These are phyloP conservation scores for Verticillium albo-atrum DNA, from an alignment of 2,329 filamentous ascomycete species.

Conservation along the genomic window DNA sequence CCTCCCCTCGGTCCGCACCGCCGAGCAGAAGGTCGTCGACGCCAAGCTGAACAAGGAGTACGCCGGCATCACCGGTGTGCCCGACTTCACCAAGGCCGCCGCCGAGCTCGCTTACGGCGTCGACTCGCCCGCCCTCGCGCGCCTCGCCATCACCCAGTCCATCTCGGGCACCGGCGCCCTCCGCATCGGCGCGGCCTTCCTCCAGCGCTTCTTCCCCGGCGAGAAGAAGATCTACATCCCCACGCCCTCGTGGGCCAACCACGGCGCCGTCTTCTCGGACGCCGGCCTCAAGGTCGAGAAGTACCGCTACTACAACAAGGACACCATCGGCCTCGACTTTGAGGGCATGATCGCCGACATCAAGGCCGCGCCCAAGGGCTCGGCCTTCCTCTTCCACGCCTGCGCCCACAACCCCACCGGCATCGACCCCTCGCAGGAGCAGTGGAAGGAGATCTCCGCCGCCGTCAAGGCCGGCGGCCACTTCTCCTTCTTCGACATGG, in stretches of 20 bases:
- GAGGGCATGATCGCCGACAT: slow-evolving; percentile 89
- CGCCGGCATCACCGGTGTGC: slow-evolving; percentile 93
- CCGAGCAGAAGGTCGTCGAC: slow-evolving; percentile 81
- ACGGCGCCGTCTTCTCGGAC: slow-evolving; percentile 93
- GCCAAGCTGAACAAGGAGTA: slow-evolving; percentile 92
- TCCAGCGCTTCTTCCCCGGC: slow-evolving; percentile 84
- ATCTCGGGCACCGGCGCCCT: slow-evolving; percentile 97
- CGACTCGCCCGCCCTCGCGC: slow-evolving; percentile 70
- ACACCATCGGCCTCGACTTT: slow-evolving; percentile 97
- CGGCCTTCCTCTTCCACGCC: slow-evolving; percentile 90
- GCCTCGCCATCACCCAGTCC: slow-evolving; percentile 90
- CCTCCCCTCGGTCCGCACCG: slow-evolving; percentile 84
- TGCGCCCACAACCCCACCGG: slow-evolving; percentile 98
- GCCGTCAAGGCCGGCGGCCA: slow-evolving; percentile 82
- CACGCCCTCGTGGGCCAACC: slow-evolving; percentile 95
- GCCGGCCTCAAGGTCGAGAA: slow-evolving; percentile 86
- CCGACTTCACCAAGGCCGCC: slow-evolving; percentile 88
- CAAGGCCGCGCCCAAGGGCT: slow-evolving; percentile 80
- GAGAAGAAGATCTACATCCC: slow-evolving; percentile 97
- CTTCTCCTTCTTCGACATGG: slow-evolving; percentile 99
- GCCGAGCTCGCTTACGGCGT: slow-evolving; percentile 86
- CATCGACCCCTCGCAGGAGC: slow-evolving; percentile 85
- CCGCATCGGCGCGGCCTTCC: slow-evolving; percentile 90
- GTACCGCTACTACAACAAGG: slow-evolving; percentile 99
- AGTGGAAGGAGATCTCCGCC: slow-evolving; percentile 88